phyloP scores from a whole-genome alignment of 2,329 filamentous ascomycete species.

The Paecilomyces variotii region DNA sequence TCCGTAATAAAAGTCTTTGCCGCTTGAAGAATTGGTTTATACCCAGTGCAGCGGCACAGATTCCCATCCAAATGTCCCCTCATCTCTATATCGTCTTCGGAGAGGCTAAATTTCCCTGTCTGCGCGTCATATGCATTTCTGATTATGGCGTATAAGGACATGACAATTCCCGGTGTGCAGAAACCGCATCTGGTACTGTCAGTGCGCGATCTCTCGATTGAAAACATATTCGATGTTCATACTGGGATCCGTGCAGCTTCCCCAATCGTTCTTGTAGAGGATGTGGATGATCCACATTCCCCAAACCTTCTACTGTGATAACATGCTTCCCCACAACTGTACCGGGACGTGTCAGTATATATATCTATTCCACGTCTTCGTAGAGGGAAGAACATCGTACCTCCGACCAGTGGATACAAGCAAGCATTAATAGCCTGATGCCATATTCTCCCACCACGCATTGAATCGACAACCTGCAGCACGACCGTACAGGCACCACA shows the following conservation, averaged over 20 bases:
- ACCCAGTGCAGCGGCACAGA: slow-evolving; percentile 79
- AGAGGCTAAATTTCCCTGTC: slow-evolving; percentile 64
- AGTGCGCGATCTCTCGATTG: neutral
- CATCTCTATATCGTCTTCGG: slow-evolving; percentile 64
- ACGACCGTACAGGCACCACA: slow-evolving; percentile 86
- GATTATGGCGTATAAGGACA: slow-evolving; percentile 35
- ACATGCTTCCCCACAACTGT: slow-evolving; percentile 81
- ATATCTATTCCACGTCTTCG: neutral
- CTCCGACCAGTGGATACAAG: slow-evolving; percentile 72
- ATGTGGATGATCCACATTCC: slow-evolving; percentile 69
- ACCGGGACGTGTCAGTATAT: neutral
- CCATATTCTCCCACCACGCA: slow-evolving; percentile 68
- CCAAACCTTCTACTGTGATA: slow-evolving; percentile 86
- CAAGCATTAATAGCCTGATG: slow-evolving; percentile 87
- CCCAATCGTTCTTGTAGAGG: slow-evolving; percentile 78
- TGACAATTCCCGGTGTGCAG: slow-evolving; percentile 85
- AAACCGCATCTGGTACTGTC: slow-evolving; percentile 53
- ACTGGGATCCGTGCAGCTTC: slow-evolving; percentile 74
- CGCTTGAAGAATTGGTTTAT: slow-evolving; percentile 76
- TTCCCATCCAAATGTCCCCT: slow-evolving; percentile 81
- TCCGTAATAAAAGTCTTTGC: slow-evolving; percentile 64
- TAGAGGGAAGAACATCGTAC: slow-evolving; percentile 3
- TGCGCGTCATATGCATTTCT: slow-evolving; percentile 74
- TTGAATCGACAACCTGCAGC: slow-evolving; percentile 18
- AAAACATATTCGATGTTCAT: neutral